Conservation (phyloP, 176 grass and related monocot genomes). For the Triticum urartu region DNA sequence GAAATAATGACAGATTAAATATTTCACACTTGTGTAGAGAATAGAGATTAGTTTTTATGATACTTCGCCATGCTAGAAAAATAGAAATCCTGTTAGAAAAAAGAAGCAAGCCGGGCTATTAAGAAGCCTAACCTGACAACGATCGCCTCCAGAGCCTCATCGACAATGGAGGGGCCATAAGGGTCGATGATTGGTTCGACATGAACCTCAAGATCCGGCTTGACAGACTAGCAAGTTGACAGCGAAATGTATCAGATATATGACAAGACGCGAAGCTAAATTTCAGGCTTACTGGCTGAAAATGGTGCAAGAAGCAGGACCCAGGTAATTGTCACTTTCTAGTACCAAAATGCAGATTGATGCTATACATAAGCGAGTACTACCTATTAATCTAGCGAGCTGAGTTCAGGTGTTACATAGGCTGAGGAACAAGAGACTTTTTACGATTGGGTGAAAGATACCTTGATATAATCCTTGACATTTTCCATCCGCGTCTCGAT, state of each 20-base stretch:
- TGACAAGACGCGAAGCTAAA: neutral
- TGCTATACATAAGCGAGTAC: no score
- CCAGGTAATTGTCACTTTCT: neutral
- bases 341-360: neutral
- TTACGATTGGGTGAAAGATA: neutral
- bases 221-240: conserved; percentile 57
- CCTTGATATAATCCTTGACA: conserved; percentile 87
- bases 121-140: conserved; percentile 71
- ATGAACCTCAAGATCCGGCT: conserved; percentile 57
- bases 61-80: neutral
- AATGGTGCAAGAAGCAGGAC: neutral
- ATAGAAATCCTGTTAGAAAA: no score
- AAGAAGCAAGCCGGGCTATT: neutral
- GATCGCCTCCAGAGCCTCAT: conserved; percentile 66
- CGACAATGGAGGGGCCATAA: conserved; percentile 78
- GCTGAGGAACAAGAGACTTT: neutral
- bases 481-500: conserved; percentile 77
- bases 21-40: neutral
- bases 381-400: no score
- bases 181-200: conserved; percentile 74
- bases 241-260: neutral
- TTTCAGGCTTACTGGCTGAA: neutral
- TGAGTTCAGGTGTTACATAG: neutral
- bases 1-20: neutral
- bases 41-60: no score